These are phyloP conservation scores for Rhododendron griersonianum DNA, from an alignment of 148 eudicot genomes.

Conservation along the genomic window DNA sequence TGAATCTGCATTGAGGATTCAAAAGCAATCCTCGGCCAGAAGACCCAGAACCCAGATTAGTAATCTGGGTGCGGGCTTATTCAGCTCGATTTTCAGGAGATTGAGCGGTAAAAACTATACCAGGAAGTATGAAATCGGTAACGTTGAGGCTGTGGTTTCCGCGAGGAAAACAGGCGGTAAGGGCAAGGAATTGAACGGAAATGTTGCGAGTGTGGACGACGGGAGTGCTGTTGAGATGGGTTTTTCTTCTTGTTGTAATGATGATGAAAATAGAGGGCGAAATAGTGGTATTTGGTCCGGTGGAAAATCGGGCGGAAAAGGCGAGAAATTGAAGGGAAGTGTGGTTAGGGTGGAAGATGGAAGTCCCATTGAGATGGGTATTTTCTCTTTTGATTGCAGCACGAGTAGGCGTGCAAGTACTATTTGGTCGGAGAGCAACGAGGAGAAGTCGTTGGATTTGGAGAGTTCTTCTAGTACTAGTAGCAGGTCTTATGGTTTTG, in stretches of 20 bases:
- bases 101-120: constrained; percentile 31
- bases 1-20: constrained; percentile 71
- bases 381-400: constrained; percentile 24
- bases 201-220: neutral
- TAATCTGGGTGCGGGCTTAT: constrained; percentile 39
- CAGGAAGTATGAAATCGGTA: constrained; percentile 19
- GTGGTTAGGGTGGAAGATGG: neutral
- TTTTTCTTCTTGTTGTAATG: constrained; percentile 20
- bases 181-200: constrained; percentile 13
- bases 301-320: constrained; percentile 6
- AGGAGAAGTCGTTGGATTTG: constrained; percentile 43
- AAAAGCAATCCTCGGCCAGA: constrained; percentile 29
- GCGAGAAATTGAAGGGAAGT: constrained; percentile 10
- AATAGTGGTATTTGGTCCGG: constrained; percentile 37
- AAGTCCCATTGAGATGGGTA: neutral
- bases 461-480: constrained; percentile 38
- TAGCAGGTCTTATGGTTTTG: constrained; percentile 28
- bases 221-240: neutral
- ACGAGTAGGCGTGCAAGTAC: constrained; percentile 39
- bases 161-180: neutral
- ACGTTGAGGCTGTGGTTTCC: neutral
- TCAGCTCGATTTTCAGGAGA: constrained; percentile 54
- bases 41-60: constrained; percentile 38
- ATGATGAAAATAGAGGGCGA: constrained; percentile 30
- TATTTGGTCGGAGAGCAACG: constrained; percentile 41